A percentile compares a stretch with the other conserved stretches of the same genome.
phyloP scores from a whole-genome alignment of 441 rosid species.

The Brassica balearica region DNA sequence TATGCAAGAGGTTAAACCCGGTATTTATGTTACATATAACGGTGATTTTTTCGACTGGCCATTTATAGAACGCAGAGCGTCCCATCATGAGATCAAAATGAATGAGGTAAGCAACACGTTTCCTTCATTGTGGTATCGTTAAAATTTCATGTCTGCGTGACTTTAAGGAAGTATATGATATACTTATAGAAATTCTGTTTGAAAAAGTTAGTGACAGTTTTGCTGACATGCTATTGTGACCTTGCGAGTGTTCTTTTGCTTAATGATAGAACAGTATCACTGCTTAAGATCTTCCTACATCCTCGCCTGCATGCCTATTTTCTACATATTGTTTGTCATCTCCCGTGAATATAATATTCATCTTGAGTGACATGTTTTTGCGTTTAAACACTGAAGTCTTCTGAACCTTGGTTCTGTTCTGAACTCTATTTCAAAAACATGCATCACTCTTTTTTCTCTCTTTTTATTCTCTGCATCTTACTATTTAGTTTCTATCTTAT shows the following conservation, averaged over 20 bases:
- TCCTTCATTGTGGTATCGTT: conserved; percentile 33
- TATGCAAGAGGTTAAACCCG: conserved; percentile 97
- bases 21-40: conserved; percentile 95
- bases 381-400: conserved; percentile 20
- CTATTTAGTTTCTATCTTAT: conserved; percentile 16
- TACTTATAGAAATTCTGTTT: conserved; percentile 23
- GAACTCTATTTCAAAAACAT: conserved; percentile 13
- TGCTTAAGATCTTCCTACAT: conserved; percentile 19
- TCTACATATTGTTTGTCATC: conserved; percentile 16
- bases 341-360: conserved; percentile 6
- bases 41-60: conserved; percentile 99
- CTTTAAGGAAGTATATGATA: conserved; percentile 19
- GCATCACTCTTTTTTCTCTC: not conserved
- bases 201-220: conserved; percentile 9
- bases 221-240: conserved; percentile 16
- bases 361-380: conserved; percentile 25
- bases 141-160: conserved; percentile 7
- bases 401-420: conserved; percentile 26
- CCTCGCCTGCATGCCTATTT: conserved; percentile 16
- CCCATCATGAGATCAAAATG: conserved; percentile 87
- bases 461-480: conserved; percentile 10
- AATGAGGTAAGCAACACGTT: conserved; percentile 64
- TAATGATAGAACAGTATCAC: conserved; percentile 17
- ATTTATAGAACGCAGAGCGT: conserved; percentile 93
- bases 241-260: conserved; percentile 32